Evolutionary conservation across 352 stramenopile genomes (phyloP).

Genomic region (Globisporangium emineosum): DNA sequence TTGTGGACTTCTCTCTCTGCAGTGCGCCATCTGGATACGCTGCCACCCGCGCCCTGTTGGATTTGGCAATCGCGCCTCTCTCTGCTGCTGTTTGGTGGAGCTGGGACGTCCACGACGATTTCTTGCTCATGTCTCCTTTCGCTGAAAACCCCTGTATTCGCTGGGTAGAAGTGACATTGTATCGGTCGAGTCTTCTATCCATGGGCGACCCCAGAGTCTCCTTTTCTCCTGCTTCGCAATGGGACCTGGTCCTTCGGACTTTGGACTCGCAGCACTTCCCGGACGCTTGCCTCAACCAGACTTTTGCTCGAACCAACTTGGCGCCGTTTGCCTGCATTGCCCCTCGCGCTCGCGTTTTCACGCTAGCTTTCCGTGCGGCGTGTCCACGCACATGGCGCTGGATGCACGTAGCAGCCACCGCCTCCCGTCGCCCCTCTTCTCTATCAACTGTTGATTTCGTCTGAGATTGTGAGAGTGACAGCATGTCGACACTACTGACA

Average conservation of each 20-base stretch:
- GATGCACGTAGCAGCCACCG: constrained; percentile 24
- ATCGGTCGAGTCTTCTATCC: neutral
- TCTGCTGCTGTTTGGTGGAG: neutral
- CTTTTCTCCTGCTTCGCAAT: neutral
- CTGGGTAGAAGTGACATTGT: neutral
- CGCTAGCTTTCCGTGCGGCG: constrained; percentile 4
- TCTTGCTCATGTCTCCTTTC: neutral
- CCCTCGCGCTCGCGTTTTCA: neutral
- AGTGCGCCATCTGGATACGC: neutral
- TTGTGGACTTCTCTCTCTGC: neutral
- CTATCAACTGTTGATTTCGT: neutral
- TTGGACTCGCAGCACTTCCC: neutral
- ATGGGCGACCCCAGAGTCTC: neutral
- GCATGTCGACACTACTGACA: neutral
- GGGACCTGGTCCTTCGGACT: neutral
- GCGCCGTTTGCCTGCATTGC: neutral
- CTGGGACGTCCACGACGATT: neutral
- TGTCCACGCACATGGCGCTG: constrained; percentile 24
- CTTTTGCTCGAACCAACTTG: neutral
- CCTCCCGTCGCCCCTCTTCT: constrained; percentile 10
- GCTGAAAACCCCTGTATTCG: neutral
- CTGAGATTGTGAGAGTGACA: neutral
- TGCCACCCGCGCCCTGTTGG: neutral
- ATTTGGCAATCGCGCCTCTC: neutral
- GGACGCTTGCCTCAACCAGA: neutral